Conservation (phyloP, 176 grass and related monocot genomes). For the Tillandsia fasciculata region DNA sequence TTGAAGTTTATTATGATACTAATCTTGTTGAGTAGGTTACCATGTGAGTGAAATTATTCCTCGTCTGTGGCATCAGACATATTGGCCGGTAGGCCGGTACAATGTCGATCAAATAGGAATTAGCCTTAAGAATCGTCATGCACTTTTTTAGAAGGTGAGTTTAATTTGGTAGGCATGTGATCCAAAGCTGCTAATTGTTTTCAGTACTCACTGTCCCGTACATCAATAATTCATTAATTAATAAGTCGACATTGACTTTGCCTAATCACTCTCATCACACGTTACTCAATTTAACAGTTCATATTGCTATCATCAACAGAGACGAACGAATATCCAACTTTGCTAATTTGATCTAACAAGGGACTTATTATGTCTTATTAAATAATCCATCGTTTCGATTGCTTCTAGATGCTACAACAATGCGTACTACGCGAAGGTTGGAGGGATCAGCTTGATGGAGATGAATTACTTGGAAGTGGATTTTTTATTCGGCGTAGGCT, state of each 20-base stretch:
- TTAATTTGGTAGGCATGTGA: neutral
- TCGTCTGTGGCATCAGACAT: no score
- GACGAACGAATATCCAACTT: neutral
- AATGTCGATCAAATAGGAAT: no score
- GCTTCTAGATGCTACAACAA: constrained; percentile 85
- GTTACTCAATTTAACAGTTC: neutral
- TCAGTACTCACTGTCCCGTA: neutral
- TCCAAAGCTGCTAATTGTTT: neutral
- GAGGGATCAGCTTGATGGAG: constrained; percentile 85
- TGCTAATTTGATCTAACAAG: neutral
- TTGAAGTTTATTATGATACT: no score
- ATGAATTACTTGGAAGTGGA: constrained; percentile 98
- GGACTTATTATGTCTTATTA: neutral
- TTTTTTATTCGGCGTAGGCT: constrained; percentile 86
- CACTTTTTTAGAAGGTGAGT: neutral
- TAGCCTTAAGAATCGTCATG: neutral
- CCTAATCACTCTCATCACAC: neutral
- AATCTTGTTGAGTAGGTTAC: no score
- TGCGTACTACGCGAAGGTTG: constrained; percentile 95
- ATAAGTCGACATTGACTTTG: neutral
- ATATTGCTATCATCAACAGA: neutral
- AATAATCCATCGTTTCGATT: neutral
- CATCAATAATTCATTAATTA: neutral
- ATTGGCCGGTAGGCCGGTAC: no score
- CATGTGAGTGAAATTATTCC: no score